Evolutionary conservation across 1,139 yeast species (phyloP), one percentile per base, ranked within the genome.

Genomic region (Saccharomycopsis crataegensis): DNA sequence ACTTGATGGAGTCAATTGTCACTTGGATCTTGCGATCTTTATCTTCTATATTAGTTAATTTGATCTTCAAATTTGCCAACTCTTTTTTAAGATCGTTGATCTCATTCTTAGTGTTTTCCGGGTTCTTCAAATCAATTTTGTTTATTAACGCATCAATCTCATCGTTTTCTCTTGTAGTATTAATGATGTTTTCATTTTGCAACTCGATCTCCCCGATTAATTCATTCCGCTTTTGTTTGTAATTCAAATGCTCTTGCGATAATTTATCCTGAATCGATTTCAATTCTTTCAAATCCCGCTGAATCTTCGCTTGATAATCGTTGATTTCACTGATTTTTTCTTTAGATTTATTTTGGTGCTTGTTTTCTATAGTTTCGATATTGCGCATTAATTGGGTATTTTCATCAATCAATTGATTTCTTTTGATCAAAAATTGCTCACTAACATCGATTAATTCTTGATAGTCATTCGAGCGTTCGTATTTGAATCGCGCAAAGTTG

Each of bases 401-500:
- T 46, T 72, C 73, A 32, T 68, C 67, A 49, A 69, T 62, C 34
- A 70, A 63, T n/a, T 67, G 63, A 44, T 70, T 67, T 48, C 72
- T 68, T 55, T 72, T 70, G 34, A 74, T 76, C 44, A 80, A 67
- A 41, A 75, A 69, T 12, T 70, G 63, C 56, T 83, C 87, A 58
- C 86, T 78, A 53, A 76, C 73, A 16, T 73, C 70, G 43, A 84
- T 78, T 46, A 83, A 70, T 33, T 76, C 77, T 56, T 83, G 90
- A 62, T 86, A 83, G 61, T 81, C 90, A 22, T 74, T 76, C 65
- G 86, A 78, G 54, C 86, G 82, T 59, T 83, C 87, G 62, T 88
- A 96, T 60, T 96, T 75, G 62, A 86, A 89, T 56, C 94, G 71
- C 1, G 95, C 95, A 71, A 80, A 90, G 64, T 90, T 89, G 16